phyloP scores from a whole-genome alignment of 805 yeast species.

The Candida endomychidarum region DNA sequence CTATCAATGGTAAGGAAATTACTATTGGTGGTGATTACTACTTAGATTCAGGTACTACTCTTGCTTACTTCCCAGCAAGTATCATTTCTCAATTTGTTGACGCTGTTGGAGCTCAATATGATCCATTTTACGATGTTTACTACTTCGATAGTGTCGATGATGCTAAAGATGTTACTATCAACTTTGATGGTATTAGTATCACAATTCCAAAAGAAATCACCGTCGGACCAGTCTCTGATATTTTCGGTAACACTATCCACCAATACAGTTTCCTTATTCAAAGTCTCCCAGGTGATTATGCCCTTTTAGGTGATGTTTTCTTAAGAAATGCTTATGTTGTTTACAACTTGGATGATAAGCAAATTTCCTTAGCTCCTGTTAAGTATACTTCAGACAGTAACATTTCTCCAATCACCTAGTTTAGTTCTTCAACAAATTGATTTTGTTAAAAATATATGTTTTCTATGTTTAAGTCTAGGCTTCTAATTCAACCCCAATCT shows the following conservation, averaged over 20 bases:
- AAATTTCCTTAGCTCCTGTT: constrained; percentile 51
- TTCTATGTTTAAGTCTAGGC: no score
- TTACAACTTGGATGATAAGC: constrained; percentile 56
- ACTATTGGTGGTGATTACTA: constrained; percentile 7
- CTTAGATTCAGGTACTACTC: constrained; percentile 37
- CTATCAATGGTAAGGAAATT: constrained; percentile 13
- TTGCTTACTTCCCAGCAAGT: constrained; percentile 39
- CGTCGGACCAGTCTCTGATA: neutral
- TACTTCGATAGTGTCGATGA: constrained; percentile 3
- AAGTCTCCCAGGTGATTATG: neutral
- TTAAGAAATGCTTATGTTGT: constrained; percentile 63
- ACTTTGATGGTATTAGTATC: constrained; percentile 14
- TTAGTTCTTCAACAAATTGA: no score
- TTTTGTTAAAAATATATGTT: no score
- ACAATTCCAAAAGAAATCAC: constrained; percentile 10
- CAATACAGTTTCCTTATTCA: neutral
- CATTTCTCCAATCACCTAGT: neutral
- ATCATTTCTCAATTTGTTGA: constrained; percentile 33
- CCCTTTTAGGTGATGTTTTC: constrained; percentile 60
- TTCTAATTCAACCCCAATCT: no score
- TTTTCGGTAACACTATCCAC: neutral
- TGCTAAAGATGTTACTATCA: constrained; percentile 5
- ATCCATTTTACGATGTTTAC: constrained; percentile 23
- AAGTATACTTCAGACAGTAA: constrained; percentile 21
- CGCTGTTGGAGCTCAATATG: constrained; percentile 43